Conservation (phyloP, 495 filamentous ascomycete genomes). For the Aspergillus baeticus region DNA sequence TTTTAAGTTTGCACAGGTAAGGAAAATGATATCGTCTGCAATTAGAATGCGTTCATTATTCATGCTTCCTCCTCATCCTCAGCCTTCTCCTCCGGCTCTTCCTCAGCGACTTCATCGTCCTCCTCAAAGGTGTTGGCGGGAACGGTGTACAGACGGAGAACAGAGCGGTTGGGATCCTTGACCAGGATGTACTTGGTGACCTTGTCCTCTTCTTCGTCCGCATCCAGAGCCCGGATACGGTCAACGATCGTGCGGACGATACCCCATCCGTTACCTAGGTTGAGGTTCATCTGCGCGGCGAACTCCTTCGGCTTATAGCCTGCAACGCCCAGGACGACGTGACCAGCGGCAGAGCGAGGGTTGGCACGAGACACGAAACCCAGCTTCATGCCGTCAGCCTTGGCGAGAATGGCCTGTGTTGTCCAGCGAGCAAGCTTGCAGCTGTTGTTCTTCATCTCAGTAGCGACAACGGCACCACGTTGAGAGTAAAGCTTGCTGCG, state of each 20-base stretch:
- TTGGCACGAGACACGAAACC: conserved; percentile 95
- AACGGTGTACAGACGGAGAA: conserved; percentile 89
- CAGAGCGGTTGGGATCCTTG: conserved; percentile 93
- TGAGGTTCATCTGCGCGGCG: conserved; percentile 95
- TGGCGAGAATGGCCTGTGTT: conserved; percentile 90
- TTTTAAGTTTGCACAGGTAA: not conserved
- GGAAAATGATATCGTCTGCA: not conserved
- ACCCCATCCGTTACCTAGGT: conserved; percentile 95
- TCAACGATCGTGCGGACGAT: conserved; percentile 97
- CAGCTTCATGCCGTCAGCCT: conserved; percentile 96
- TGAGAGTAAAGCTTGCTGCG: conserved; percentile 87
- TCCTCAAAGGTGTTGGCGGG: conserved; percentile 86
- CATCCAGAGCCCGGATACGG: conserved; percentile 61
- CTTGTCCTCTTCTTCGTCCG: conserved; percentile 70
- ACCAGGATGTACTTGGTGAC: conserved; percentile 65
- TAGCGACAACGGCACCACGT: conserved; percentile 93
- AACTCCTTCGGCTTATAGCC: conserved; percentile 98
- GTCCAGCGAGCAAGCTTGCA: conserved; percentile 98
- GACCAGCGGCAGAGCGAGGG: conserved; percentile 83
- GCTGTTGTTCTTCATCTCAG: conserved; percentile 99
- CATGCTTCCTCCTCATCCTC: conserved; percentile 34
- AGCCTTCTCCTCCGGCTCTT: conserved; percentile 36
- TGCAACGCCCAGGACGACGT: conserved; percentile 92
- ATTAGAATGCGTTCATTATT: conserved; percentile 23
- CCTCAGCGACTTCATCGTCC: conserved; percentile 55